Evolutionary conservation across 768 basidiomycete genomes (phyloP).

Genomic region (Leccinellum luteum): DNA sequence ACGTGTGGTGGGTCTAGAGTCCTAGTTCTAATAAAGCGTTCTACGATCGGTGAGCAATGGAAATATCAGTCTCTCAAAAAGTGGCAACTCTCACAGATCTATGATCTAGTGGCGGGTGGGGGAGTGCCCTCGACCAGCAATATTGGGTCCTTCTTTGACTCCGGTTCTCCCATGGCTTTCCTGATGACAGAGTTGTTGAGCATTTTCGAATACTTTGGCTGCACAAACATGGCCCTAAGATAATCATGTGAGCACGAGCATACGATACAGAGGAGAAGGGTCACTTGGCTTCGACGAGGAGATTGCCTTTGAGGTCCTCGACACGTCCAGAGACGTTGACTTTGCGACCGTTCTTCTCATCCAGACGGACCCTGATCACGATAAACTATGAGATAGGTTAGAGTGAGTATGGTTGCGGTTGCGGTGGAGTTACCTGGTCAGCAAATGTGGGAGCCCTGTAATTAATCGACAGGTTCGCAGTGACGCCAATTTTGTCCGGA

Average conservation of each 20-base stretch:
- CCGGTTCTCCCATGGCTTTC: conserved; percentile 65
- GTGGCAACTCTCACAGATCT: conserved; percentile 5
- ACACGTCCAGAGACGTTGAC: conserved; percentile 65
- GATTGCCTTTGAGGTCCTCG: conserved; percentile 77
- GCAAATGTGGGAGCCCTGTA: conserved; percentile 89
- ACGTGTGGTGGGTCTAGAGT: background rate
- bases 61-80: background rate
- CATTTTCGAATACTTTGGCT: conserved; percentile 83
- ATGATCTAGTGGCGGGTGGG: conserved; percentile 27
- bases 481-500: conserved; percentile 89
- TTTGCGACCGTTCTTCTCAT: conserved; percentile 76
- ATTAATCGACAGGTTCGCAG: conserved; percentile 76
- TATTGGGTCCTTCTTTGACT: conserved; percentile 22
- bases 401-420: background rate
- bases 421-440: conserved; percentile 57
- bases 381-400: conserved; percentile 57
- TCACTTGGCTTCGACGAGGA: conserved; percentile 80
- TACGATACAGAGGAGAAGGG: conserved; percentile 26
- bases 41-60: background rate
- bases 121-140: conserved; percentile 27
- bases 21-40: background rate
- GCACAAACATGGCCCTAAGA: conserved; percentile 75
- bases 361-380: conserved; percentile 68
- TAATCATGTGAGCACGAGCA: background rate
- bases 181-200: conserved; percentile 58